These are phyloP conservation scores for Russula sp. DNA, from an alignment of 768 basidiomycete genomes.

Conservation along the genomic window DNA sequence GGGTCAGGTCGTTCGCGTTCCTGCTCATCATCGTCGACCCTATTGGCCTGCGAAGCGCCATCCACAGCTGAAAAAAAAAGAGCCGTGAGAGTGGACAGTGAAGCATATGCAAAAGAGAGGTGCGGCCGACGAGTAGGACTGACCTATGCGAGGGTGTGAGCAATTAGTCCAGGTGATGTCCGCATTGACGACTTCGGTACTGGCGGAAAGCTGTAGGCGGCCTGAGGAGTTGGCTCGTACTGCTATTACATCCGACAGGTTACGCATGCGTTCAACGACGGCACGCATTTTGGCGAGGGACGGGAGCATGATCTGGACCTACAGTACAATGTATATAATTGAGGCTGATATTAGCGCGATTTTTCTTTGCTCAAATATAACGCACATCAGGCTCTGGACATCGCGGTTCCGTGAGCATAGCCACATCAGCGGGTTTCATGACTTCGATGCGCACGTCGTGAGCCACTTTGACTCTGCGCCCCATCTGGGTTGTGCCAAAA, in stretches of 20 bases:
- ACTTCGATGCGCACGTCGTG: constrained; percentile 86
- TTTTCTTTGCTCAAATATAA: constrained; percentile 8
- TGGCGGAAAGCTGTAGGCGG: constrained; percentile 51
- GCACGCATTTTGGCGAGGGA: constrained; percentile 73
- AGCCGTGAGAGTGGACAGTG: neutral
- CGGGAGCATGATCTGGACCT: constrained; percentile 80
- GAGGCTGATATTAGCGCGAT: neutral
- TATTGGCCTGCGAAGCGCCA: constrained; percentile 29
- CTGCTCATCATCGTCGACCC: constrained; percentile 36
- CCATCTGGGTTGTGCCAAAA: constrained; percentile 57
- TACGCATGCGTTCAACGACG: constrained; percentile 68
- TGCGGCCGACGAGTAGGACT: neutral
- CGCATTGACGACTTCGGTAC: constrained; percentile 70
- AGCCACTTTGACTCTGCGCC: constrained; percentile 59
- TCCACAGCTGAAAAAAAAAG: constrained; percentile 25
- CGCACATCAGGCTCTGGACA: constrained; percentile 84
- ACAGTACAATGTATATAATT: constrained; percentile 34
- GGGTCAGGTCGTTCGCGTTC: constrained; percentile 46
- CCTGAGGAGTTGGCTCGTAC: constrained; percentile 68
- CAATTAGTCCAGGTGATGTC: constrained; percentile 81
- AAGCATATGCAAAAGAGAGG: neutral
- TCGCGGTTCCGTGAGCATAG: constrained; percentile 69
- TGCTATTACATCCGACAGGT: constrained; percentile 66
- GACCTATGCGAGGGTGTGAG: constrained; percentile 57
- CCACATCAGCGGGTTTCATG: constrained; percentile 70